Percentiles rank a stretch among this genome's conserved stretches.
Evolutionary conservation across 202 grass and related monocot genomes (phyloP).

Genomic region (Brachypodium distachyon): DNA sequence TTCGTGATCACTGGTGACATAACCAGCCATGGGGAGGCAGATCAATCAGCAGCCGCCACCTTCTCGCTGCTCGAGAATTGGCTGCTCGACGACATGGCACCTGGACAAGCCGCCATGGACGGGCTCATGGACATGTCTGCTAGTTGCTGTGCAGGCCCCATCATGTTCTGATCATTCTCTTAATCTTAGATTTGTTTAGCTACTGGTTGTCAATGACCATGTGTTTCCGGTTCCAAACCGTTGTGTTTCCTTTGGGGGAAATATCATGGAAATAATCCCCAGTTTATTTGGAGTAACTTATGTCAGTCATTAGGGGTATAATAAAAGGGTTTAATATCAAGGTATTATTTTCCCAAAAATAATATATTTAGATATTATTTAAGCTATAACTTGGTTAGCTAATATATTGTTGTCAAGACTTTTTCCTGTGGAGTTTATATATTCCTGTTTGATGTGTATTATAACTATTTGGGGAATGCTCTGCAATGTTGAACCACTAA

Average conservation of each 20-base stretch:
- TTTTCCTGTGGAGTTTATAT: background rate
- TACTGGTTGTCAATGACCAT: background rate
- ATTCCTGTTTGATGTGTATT: background rate
- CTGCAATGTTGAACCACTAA: background rate
- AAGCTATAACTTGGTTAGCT: background rate
- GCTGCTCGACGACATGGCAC: constrained; percentile 38
- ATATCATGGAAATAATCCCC: constrained; percentile 9
- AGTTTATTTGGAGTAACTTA: constrained; percentile 11
- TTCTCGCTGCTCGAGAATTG: constrained; percentile 53
- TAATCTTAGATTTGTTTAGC: background rate
- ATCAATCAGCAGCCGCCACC: background rate
- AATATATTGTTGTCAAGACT: background rate
- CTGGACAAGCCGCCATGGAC: constrained; percentile 37
- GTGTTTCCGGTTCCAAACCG: constrained; percentile 33
- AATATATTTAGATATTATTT: background rate
- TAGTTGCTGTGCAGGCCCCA: constrained; percentile 38
- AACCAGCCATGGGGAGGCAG: background rate
- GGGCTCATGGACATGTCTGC: constrained; percentile 29
- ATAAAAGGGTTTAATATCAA: constrained; percentile 13
- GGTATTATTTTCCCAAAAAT: background rate
- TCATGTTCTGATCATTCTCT: constrained; percentile 37
- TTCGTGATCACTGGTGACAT: background rate
- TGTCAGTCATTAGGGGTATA: background rate
- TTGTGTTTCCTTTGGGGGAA: constrained; percentile 15
- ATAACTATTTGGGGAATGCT: background rate